These are phyloP conservation scores for Suillus ampliporus DNA, from an alignment of 768 basidiomycete genomes.

Conservation along the genomic window DNA sequence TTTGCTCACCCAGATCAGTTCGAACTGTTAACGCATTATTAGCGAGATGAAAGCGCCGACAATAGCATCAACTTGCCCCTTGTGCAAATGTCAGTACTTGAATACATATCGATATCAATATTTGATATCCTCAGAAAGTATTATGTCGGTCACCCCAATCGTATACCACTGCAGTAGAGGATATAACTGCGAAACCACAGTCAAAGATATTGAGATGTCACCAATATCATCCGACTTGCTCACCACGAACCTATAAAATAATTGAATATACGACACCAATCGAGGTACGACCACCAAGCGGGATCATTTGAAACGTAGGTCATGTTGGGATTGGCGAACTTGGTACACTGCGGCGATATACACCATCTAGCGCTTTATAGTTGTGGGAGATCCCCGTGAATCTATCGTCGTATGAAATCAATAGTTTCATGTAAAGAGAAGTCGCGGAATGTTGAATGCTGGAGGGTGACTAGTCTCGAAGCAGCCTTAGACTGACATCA, in stretches of 20 bases:
- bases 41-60: background rate
- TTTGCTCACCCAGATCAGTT: background rate
- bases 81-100: background rate
- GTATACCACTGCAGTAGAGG: background rate
- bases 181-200: background rate
- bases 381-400: background rate
- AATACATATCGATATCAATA: background rate
- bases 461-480: too few relatives aligned
- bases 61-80: background rate
- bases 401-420: too few relatives aligned
- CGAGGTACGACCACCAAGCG: background rate
- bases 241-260: slow-evolving; percentile 1
- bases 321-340: background rate
- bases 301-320: background rate
- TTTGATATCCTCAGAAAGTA: background rate
- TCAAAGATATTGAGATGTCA: background rate
- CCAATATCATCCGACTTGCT: background rate
- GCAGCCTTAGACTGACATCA: too few relatives aligned
- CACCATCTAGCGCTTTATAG: background rate
- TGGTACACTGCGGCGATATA: background rate
- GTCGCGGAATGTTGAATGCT: too few relatives aligned
- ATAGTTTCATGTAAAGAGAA: too few relatives aligned
- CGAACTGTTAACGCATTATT: background rate
- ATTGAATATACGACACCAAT: background rate
- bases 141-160: background rate